Base-by-base conservation (phyloP, 2,329 filamentous ascomycete genomes). In the Metarhizium album region DNA sequence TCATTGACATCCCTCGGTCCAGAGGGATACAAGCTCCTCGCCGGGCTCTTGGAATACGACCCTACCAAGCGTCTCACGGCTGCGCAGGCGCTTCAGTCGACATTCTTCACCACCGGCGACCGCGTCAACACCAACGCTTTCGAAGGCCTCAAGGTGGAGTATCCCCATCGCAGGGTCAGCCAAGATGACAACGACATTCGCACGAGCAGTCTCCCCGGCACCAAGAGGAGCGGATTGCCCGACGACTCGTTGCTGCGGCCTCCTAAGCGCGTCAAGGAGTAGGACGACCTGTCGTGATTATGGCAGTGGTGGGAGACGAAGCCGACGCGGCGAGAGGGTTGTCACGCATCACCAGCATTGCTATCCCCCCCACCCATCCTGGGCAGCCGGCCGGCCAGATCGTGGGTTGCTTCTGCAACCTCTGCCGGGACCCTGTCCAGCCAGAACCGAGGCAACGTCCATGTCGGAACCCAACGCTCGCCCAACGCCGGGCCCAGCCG, bases 171-270 rank as follows among this genome's bases (percentile, higher is more conserved):
- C 7, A 80, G 91, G 46, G 90, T 98, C 40, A 95, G 86, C 59
- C 85, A 94, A 60, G 93, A 98, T 62, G 90, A 96, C 64, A 95
- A 95, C 60, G 93, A 97, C 67, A 96, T 97, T 51, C 77, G 88
- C n/a, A 90, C 87, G 0, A 84, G 84, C 42, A 95, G 89, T 65
- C 68, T 96, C 35, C 89, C 91, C 0, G 93, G 91, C 0, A 95
- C 90, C 0, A 97, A 97, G 71, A 75, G 90, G 53, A 91, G 86
- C 56, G 91, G 87, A 0, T 63, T 95, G 40, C 86, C 86, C 0
- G 91, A 97, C 62, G 91, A 96, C 48, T 72, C 73, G 18, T 62
- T 94, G n/a, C 72, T 83, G 43, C 68, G 82, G 35, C 79, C 80
- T 0, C 69, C 70, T 3, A 86, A 86, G 69, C 71, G 82, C 53